phyloP scores from a whole-genome alignment of 345 rosid species.

The Gossypium thurberi region DNA sequence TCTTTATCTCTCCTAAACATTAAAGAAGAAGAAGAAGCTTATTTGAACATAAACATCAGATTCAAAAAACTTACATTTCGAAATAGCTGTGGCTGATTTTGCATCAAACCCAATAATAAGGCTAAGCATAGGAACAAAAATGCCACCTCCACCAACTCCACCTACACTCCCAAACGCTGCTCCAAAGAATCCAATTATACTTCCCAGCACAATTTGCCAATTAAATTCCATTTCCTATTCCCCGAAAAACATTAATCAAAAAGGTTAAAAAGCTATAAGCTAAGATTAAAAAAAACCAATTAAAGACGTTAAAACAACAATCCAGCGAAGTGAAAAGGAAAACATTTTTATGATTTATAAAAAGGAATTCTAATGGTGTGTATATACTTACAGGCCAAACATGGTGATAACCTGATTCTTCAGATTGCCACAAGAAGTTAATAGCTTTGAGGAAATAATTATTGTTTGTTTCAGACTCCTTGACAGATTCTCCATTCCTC shows the following conservation, averaged over 20 bases:
- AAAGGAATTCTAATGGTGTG: background rate
- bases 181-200: conserved; percentile 67
- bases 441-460: conserved; percentile 21
- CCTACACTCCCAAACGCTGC: conserved; percentile 93
- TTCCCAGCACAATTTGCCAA: conserved; percentile 63
- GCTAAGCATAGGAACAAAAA: conserved; percentile 75
- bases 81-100: conserved; percentile 73
- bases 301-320: background rate
- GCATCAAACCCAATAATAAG: conserved; percentile 77
- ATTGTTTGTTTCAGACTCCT: conserved; percentile 19
- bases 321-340: background rate
- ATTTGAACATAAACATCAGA: too few species aligned
- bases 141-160: conserved; percentile 93
- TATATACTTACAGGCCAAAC: conserved; percentile 64
- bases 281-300: background rate
- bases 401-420: conserved; percentile 45
- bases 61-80: conserved; percentile 53
- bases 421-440: conserved; percentile 39
- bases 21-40: too few species aligned
- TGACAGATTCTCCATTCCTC: conserved; percentile 20
- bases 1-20: too few species aligned
- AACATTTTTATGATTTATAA: background rate
- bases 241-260: background rate
- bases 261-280: background rate
- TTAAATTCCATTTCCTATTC: conserved; percentile 61